phyloP scores from a whole-genome alignment of 2,329 filamentous ascomycete species.

The Aspergillus tamarii region DNA sequence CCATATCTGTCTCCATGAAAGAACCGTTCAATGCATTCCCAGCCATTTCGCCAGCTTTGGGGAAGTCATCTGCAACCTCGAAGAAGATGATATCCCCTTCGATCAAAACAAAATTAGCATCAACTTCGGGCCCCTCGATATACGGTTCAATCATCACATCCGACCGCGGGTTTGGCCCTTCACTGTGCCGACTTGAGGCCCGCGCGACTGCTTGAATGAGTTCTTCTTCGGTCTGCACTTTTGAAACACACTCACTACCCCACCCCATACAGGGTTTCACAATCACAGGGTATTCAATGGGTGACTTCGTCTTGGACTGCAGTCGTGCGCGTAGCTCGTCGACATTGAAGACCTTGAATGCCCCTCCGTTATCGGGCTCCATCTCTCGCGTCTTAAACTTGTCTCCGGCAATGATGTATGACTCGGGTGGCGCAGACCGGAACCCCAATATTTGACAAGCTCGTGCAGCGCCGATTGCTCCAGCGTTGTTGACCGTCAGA shows the following conservation, averaged over 20 bases:
- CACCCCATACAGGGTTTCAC: constrained; percentile 7
- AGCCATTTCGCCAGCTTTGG: not conserved
- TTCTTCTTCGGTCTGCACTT: constrained; percentile 4
- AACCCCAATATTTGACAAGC: constrained; percentile 7
- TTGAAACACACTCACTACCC: not conserved
- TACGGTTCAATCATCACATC: constrained; percentile 7
- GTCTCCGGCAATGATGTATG: constrained; percentile 7
- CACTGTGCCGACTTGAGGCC: not conserved
- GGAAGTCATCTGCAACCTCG: constrained; percentile 7
- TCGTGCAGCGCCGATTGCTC: not conserved
- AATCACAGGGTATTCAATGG: constrained; percentile 1
- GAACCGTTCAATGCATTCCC: not conserved
- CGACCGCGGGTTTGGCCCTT: not conserved
- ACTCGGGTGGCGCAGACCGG: not conserved
- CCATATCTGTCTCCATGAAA: constrained; percentile 3
- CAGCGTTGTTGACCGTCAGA: constrained; percentile 6
- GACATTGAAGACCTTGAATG: constrained; percentile 1
- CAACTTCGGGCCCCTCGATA: constrained; percentile 5
- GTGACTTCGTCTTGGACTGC: not conserved
- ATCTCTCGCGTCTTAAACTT: constrained; percentile 5
- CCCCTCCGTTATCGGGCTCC: constrained; percentile 1
- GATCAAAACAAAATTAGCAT: constrained; percentile 7
- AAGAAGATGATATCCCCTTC: constrained; percentile 5
- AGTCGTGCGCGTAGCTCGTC: not conserved
- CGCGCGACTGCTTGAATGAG: constrained; percentile 1